Evolutionary conservation across 495 filamentous ascomycete species (phyloP), one percentile per base, ranked within the genome.

Genomic region (Neurospora sp.): DNA sequence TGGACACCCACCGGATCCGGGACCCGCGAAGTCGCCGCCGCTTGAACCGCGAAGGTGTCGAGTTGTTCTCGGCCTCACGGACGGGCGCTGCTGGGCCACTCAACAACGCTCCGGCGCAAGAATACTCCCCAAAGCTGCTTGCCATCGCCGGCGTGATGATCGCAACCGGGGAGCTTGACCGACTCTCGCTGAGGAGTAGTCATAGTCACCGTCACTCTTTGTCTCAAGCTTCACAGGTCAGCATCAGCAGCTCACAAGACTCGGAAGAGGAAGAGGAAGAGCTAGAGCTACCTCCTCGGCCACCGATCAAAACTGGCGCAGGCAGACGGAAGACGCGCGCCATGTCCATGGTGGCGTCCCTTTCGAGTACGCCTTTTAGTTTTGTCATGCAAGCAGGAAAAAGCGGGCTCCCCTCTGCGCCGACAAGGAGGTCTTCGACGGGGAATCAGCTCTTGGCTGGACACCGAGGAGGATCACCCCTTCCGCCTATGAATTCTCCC

Each of bases 121-220:
- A 35, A 14, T 61, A 61, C 53, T 61, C 53, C 53, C 69, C 72
- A 0, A 70, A 72, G 37, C 37, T 73, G 3, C 73, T 79, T 16
- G 77, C 77, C 20, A 72, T 76, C 8, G 76, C 73, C n/a, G 76
- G 76, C 22, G 68, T 79, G 53, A 77, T 74, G 73, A 73, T 79
- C n/a, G 76, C 77, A 9, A 72, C 73, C n/a, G 76, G 69, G 1
- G 76, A 77, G 61, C 73, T 77, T 1, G 74, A 79, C 35, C 45
- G 77, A 3, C 74, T 77, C 7, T 72, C 77, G 0, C 70, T 70
- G 12, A 27, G 53, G 6, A 61, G 53, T 35, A 35, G 22, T 14
- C 48, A 59, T 16, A 35, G 12, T 61, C 53, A 16, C 10, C 10
- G 22, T 61, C 22, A 16, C 5, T 61, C 48, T 61, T 12, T 61